Conservation (phyloP, 768 basidiomycete species). For the Boletus reticuloceps region DNA sequence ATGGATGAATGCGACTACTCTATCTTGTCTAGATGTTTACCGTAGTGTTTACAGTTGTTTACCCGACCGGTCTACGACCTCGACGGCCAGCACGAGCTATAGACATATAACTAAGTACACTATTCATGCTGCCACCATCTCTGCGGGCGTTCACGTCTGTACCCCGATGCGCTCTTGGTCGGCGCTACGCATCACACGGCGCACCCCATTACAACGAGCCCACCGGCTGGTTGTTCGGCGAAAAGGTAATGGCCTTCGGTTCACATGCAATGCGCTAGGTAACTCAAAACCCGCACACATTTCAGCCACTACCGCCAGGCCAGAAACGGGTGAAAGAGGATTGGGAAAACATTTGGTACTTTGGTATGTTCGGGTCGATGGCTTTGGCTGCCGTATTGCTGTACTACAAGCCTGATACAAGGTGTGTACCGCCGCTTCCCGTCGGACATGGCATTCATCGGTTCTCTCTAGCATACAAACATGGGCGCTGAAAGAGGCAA, state of each 20-base stretch:
- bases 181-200: constrained; percentile 68
- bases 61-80: not conserved
- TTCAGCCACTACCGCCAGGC: constrained; percentile 71
- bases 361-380: constrained; percentile 90
- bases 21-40: constrained; percentile 34
- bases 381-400: constrained; percentile 69
- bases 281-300: not conserved
- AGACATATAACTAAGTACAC: not conserved
- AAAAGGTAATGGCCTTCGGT: constrained; percentile 56
- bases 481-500: constrained; percentile 91
- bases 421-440: constrained; percentile 45
- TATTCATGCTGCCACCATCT: constrained; percentile 47
- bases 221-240: constrained; percentile 82
- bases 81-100: not conserved
- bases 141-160: constrained; percentile 35
- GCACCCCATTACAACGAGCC: constrained; percentile 89
- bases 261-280: not conserved
- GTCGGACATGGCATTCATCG: constrained; percentile 1
- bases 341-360: constrained; percentile 90
- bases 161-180: constrained; percentile 26
- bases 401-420: constrained; percentile 93
- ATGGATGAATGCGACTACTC: constrained; percentile 38
- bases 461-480: constrained; percentile 67
- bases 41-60: constrained; percentile 28
- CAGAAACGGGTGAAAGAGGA: constrained; percentile 85